Percentiles rank a stretch among this genome's conserved stretches.
Evolutionary conservation across 495 filamentous ascomycete species (phyloP).

Genomic region (Aspergillus sclerotiicarbonarius): DNA sequence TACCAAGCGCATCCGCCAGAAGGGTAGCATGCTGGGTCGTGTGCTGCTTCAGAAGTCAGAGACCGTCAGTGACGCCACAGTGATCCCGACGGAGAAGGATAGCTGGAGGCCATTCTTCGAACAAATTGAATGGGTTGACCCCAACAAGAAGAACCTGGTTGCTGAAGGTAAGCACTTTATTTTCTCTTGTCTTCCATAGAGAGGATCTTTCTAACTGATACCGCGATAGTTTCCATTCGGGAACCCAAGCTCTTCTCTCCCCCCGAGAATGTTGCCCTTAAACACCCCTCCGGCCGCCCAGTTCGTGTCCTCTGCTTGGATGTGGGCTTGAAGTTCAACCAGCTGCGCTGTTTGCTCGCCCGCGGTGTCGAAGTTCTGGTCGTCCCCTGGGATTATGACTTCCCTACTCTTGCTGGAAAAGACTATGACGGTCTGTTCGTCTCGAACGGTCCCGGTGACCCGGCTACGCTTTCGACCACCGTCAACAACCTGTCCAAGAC

Average conservation of each 20-base stretch:
- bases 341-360: conserved; percentile 84
- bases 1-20: conserved; percentile 87
- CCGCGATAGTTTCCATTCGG: conserved; percentile 73
- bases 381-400: conserved; percentile 94
- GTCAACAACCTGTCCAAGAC: conserved; percentile 71
- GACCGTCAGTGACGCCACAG: conserved; percentile 46
- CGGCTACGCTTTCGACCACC: conserved; percentile 73
- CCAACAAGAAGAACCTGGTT: conserved; percentile 88
- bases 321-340: conserved; percentile 97
- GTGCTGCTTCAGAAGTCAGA: conserved; percentile 71
- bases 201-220: conserved; percentile 8
- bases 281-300: conserved; percentile 81
- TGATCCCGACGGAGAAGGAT: conserved; percentile 31
- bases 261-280: conserved; percentile 58
- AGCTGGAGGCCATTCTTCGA: conserved; percentile 72
- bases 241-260: conserved; percentile 80
- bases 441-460: conserved; percentile 96
- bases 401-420: conserved; percentile 66
- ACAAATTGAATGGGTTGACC: conserved; percentile 80
- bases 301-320: conserved; percentile 89
- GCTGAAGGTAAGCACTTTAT: conserved; percentile 71
- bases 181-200: neutral
- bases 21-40: conserved; percentile 95
- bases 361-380: conserved; percentile 94
- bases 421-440: conserved; percentile 96